These are phyloP conservation scores for Tylopilus rubrobrunneus DNA, from an alignment of 768 basidiomycete genomes.

Conservation along the genomic window DNA sequence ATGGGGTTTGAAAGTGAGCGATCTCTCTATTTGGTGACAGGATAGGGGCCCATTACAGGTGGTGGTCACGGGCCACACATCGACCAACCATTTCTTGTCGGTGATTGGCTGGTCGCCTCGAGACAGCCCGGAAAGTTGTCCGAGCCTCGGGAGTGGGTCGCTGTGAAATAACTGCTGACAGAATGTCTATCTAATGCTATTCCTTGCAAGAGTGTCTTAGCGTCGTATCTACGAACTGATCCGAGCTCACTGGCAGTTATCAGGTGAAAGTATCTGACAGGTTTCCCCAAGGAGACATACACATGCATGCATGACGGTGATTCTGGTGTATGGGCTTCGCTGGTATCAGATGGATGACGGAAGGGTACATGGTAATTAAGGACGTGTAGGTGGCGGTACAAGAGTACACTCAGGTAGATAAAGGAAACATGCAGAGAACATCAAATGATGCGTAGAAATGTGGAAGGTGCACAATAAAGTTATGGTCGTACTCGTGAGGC, in stretches of 20 bases:
- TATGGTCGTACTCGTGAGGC: slow-evolving; percentile 6
- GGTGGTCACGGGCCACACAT: not conserved
- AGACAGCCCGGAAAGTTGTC: no score
- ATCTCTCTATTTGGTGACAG: not conserved
- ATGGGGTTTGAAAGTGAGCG: not conserved
- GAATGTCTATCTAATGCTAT: no score
- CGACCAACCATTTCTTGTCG: not conserved
- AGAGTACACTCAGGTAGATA: not conserved
- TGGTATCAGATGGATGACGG: not conserved
- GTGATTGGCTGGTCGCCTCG: no score
- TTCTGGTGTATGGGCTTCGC: not conserved
- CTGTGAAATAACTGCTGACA: no score
- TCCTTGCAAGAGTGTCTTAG: no score
- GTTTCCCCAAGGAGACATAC: no score
- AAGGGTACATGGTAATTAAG: slow-evolving; percentile 13
- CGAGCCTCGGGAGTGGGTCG: no score
- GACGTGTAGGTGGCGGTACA: slow-evolving; percentile 15
- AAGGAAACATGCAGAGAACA: slow-evolving; percentile 1
- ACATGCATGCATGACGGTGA: no score
- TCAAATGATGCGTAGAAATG: slow-evolving; percentile 4
- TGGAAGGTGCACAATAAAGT: slow-evolving; percentile 14
- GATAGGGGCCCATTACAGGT: not conserved
- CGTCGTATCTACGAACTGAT: no score
- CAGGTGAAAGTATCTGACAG: no score
- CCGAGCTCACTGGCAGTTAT: no score